A percentile compares a stretch with the other conserved stretches of the same genome.
These are phyloP conservation scores for Claviceps quebecensis DNA, from an alignment of 2,329 filamentous ascomycete genomes.

Conservation along the genomic window DNA sequence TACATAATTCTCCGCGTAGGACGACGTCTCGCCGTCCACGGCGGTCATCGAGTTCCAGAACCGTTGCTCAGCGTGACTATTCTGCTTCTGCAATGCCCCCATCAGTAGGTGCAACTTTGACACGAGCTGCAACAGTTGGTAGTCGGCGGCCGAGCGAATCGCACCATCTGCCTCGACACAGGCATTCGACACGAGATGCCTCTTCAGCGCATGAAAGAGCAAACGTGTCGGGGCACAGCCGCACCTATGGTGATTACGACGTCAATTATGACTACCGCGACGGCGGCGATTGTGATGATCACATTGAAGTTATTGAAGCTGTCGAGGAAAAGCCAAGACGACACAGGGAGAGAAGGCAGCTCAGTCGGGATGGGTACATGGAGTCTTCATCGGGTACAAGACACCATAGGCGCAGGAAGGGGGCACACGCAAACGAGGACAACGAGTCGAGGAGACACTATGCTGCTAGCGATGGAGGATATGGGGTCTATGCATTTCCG, in stretches of 20 bases:
- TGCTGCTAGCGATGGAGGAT: slow-evolving; percentile 15
- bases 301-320: slow-evolving; percentile 17
- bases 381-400: slow-evolving; percentile 13
- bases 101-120: slow-evolving; percentile 9
- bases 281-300: not conserved
- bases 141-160: slow-evolving; percentile 16
- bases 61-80: slow-evolving; percentile 15
- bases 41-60: slow-evolving; percentile 10
- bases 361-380: slow-evolving; percentile 16
- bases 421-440: slow-evolving; percentile 14
- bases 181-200: slow-evolving; percentile 8
- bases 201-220: slow-evolving; percentile 6
- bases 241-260: not conserved
- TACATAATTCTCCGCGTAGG: slow-evolving; percentile 21
- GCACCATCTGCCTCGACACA: slow-evolving; percentile 1
- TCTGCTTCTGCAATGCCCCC: slow-evolving; percentile 13
- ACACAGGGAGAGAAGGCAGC: slow-evolving; percentile 7
- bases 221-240: slow-evolving; percentile 2
- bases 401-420: slow-evolving; percentile 11
- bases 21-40: slow-evolving; percentile 13
- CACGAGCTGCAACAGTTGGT: slow-evolving; percentile 16
- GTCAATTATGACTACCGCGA: not conserved
- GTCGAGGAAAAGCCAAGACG: slow-evolving; percentile 9
- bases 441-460: slow-evolving; percentile 9
- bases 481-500: slow-evolving; percentile 15